These are phyloP conservation scores for Monosporozyma solicola DNA, from an alignment of 805 yeast genomes.

Conservation along the genomic window DNA sequence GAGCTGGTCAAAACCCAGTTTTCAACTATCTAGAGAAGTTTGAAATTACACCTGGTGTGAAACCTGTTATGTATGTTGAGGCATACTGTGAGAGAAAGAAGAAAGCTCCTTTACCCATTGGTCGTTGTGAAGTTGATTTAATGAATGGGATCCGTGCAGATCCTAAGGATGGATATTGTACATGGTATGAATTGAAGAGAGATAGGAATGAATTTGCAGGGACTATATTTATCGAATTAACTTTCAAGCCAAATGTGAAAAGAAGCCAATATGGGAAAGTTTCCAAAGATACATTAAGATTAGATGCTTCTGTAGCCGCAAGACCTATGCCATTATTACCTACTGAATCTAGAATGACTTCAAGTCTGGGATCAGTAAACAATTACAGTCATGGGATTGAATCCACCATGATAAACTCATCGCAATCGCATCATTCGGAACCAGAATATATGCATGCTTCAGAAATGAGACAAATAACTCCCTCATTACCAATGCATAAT, in stretches of 20 bases:
- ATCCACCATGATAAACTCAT: background rate
- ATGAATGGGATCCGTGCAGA: slow-evolving; percentile 59
- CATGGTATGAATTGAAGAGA: slow-evolving; percentile 67
- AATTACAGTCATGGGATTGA: background rate
- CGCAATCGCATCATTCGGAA: background rate
- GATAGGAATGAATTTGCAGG: slow-evolving; percentile 71
- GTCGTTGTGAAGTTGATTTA: slow-evolving; percentile 72
- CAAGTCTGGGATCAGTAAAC: background rate
- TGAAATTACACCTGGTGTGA: slow-evolving; percentile 52
- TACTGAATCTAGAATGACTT: slow-evolving; percentile 7
- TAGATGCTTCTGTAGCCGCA: slow-evolving; percentile 22
- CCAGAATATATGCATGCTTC: slow-evolving; percentile 22
- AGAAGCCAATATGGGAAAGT: slow-evolving; percentile 1
- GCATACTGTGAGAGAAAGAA: slow-evolving; percentile 68
- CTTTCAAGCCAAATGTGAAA: slow-evolving; percentile 56
- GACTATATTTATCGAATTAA: slow-evolving; percentile 79
- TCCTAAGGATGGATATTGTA: slow-evolving; percentile 68
- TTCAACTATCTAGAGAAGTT: slow-evolving; percentile 77
- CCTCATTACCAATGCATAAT: slow-evolving; percentile 4
- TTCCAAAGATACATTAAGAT: slow-evolving; percentile 10
- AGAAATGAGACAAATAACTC: slow-evolving; percentile 21
- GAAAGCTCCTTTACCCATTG: slow-evolving; percentile 78
- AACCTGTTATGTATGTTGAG: slow-evolving; percentile 57
- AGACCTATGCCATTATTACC: slow-evolving; percentile 30
- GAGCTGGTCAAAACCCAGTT: slow-evolving; percentile 92